Evolutionary conservation across 768 basidiomycete genomes (phyloP).

Genomic region (Amanita pseudoporphyria): DNA sequence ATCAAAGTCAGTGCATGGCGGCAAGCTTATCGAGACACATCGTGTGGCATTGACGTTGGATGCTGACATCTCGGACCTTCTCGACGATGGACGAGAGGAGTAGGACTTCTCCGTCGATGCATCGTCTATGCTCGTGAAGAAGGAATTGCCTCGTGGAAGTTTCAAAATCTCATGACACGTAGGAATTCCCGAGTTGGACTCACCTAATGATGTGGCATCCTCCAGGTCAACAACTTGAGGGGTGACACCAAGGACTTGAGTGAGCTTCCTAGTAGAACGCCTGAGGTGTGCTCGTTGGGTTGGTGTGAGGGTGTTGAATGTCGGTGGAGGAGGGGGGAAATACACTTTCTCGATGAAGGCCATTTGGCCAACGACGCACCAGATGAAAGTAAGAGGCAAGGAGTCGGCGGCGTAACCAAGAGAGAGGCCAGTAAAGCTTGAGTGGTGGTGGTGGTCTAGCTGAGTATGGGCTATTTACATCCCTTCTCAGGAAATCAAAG

Average conservation of each 20-base stretch:
- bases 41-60: not conserved
- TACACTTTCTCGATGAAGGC: conserved; percentile 1
- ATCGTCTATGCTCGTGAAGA: too few species aligned
- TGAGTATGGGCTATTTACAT: too few species aligned
- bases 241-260: conserved; percentile 31
- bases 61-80: not conserved
- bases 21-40: not conserved
- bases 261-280: conserved; percentile 31
- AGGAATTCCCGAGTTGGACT: not conserved
- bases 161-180: not conserved
- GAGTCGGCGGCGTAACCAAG: not conserved
- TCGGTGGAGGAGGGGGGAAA: conserved; percentile 25
- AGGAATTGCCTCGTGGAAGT: not conserved
- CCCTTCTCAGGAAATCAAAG: too few species aligned
- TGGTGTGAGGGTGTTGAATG: conserved; percentile 28
- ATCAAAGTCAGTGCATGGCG: not conserved
- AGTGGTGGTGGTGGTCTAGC: too few species aligned
- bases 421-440: not conserved
- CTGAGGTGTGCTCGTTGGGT: conserved; percentile 27
- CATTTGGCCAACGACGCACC: not conserved
- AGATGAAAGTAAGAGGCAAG: not conserved
- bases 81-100: not conserved
- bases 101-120: too few species aligned
- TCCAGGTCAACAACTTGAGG: conserved; percentile 28
- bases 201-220: conserved; percentile 1